Base-by-base conservation (phyloP, 2,329 filamentous ascomycete species). In the Paecilomyces variotii region DNA sequence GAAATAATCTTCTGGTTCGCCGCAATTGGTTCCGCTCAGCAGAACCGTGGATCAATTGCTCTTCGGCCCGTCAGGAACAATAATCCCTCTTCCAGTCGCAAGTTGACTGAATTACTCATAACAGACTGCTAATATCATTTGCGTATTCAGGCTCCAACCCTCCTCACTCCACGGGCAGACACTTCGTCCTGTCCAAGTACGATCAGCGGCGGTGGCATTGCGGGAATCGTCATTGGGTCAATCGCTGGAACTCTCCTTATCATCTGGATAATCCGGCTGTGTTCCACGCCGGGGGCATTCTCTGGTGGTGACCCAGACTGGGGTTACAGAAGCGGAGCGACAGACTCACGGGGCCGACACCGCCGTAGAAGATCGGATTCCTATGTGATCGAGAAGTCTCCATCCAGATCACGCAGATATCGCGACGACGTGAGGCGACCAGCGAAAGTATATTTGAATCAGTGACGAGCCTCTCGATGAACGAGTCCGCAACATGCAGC, bases 151-250 rank as follows among this genome's bases (percentile, higher is more conserved):
- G 35, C 35, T 45, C 35, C 35, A 45, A 19, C 35, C 1, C n/a
- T 45, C n/a, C 39, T 45, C 39, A n/a, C 39, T 19, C 39, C 39
- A 6, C 39, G 39, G 14, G 39, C n/a, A 6, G 39, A 45, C 19
- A 24, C 5, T 45, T 45, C 32, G 25, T 54, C 19, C 56, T 74
- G 71, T 49, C 68, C 70, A 1, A 67, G 61, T 51, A 68, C 62
- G 12, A 67, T 76, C 19, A 67, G 64, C n/a, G 65, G 71, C 14
- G 73, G 74, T 1, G 72, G 61, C 3, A 72, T 76, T 28, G 74
- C 73, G 0, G 74, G 74, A 9, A 76, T 76, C 54, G 72, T 76
- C 19, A 67, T 76, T 55, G 74, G 74, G 10, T 68, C 70, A n/a
- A 73, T 76, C 39, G 70, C 66, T 3, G 74, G 72, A 6, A 72